Base-by-base conservation (phyloP, 1,284 basidiomycete species). In the Tausonia pullulans region DNA sequence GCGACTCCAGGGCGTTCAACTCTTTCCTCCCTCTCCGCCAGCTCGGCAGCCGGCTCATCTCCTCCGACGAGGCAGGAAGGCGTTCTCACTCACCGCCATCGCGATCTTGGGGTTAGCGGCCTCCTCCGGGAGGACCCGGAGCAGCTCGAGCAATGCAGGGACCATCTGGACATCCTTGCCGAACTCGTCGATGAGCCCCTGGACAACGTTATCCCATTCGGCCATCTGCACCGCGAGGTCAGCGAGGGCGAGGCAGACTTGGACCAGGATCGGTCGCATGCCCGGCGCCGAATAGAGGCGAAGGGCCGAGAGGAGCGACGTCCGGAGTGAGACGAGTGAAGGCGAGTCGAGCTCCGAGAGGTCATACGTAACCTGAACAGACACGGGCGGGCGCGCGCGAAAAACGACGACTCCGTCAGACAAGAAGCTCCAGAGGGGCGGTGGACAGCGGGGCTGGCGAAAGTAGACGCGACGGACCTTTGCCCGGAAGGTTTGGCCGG, bases 41-140 rank as follows among this genome's bases (percentile, higher is more conserved):
- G 14, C 48, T 14, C 16, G 9, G 27, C 27, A 27, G 27, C 27
- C 27, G 27, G 27, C 51, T 14, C 11, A 1, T 14, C 10, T 11
- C 14, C 0, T 44, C 54, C n/a, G 3, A 49, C 39, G 52, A 48
- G 10, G 39, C 7, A 8, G 8, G n/a, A 7, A 52, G 5, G 43
- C 43, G 43, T 39, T 43, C 6, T 16, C 54, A 79, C 89, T 73
- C 71, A 94, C 92, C 61, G 87, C 87, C 60, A 97, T 78, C 0
- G 92, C 90, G 70, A 98, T 91, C 78, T 85, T 88, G 14, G 86
- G 83, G 75, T 98, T 98, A 58, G 82, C 82, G 63, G 82, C 76
- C 78, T 99, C 96, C 76, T 98, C 94, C 2, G 94, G 94, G 27
- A 98, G 79, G 53, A 95, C 80, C 1, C 89, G 90, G 71, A 99